These are phyloP conservation scores for Paraglomus occultum DNA, from an alignment of 192 early-diverging fungal genomes.

Conservation along the genomic window DNA sequence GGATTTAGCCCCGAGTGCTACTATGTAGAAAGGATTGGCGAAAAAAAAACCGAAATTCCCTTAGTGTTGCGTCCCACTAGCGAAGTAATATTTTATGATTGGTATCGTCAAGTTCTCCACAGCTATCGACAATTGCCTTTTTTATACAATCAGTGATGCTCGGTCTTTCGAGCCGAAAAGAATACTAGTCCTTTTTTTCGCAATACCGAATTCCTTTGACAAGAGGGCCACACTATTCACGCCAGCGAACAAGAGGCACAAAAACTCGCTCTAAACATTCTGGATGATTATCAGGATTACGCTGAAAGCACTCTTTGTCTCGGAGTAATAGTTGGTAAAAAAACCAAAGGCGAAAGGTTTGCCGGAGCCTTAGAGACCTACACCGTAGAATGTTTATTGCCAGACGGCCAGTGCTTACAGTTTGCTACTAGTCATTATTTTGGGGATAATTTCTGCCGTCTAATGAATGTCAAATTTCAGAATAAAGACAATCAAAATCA, in stretches of 20 bases:
- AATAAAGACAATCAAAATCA: background rate
- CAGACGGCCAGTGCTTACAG: conserved; percentile 23
- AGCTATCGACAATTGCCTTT: conserved; percentile 21
- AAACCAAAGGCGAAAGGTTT: conserved; percentile 4
- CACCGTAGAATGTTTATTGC: conserved; percentile 13
- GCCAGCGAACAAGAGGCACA: background rate
- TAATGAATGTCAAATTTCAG: conserved; percentile 19
- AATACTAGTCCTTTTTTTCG: conserved; percentile 20
- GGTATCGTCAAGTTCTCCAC: conserved; percentile 1
- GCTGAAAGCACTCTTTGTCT: conserved; percentile 9
- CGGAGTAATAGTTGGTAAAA: conserved; percentile 1
- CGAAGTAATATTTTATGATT: conserved; percentile 20
- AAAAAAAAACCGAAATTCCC: background rate
- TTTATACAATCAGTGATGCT: conserved; percentile 16
- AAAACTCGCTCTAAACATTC: conserved; percentile 6
- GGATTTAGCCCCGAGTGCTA: conserved; percentile 16
- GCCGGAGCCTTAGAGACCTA: conserved; percentile 18
- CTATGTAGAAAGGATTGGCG: conserved; percentile 5
- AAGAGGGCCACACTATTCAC: conserved; percentile 15
- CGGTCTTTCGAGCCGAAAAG: conserved; percentile 20
- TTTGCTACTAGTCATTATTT: conserved; percentile 21
- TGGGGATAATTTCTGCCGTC: conserved; percentile 15
- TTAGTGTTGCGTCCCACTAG: conserved; percentile 24
- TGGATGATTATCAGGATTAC: background rate
- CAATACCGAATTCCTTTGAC: conserved; percentile 20